Percentiles rank a stretch among this genome's conserved stretches.
phyloP scores from a whole-genome alignment of 2,329 filamentous ascomycete genomes.

The Botryosphaeria dothidea region DNA sequence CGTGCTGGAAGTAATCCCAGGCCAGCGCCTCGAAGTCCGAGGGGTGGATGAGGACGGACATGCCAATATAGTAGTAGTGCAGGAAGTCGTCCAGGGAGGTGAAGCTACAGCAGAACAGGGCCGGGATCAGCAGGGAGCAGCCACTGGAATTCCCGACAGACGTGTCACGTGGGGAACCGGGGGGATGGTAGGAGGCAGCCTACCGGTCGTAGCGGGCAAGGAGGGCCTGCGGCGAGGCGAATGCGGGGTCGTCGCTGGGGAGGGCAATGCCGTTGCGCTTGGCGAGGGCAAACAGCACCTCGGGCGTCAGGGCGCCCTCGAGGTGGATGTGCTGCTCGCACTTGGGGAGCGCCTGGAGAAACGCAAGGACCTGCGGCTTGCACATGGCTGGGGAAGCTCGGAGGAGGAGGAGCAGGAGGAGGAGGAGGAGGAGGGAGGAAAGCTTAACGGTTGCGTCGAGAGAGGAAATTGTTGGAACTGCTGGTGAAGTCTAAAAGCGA shows the following conservation, averaged over 20 bases:
- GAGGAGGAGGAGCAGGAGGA: not conserved
- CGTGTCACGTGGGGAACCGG: slow-evolving; percentile 2
- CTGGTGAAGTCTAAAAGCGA: not conserved
- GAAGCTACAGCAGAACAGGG: slow-evolving; percentile 50
- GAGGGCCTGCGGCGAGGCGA: slow-evolving; percentile 61
- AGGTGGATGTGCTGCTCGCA: slow-evolving; percentile 82
- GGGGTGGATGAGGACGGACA: slow-evolving; percentile 65
- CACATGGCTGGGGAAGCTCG: slow-evolving; percentile 53
- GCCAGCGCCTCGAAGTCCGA: slow-evolving; percentile 74
- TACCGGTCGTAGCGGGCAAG: slow-evolving; percentile 60
- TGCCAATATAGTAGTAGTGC: slow-evolving; percentile 75
- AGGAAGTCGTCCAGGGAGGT: slow-evolving; percentile 75
- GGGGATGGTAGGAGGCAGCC: not conserved
- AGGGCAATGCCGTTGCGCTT: slow-evolving; percentile 65
- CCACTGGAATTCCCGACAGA: not conserved
- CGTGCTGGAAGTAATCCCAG: slow-evolving; percentile 69
- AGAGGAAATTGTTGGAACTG: not conserved
- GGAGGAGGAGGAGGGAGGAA: not conserved
- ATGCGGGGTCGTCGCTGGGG: slow-evolving; percentile 59
- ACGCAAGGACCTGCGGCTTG: slow-evolving; percentile 55
- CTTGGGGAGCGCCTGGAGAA: slow-evolving; percentile 70
- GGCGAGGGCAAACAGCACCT: slow-evolving; percentile 70
- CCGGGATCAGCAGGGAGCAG: slow-evolving; percentile 6
- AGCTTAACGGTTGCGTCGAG: not conserved
- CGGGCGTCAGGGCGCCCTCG: slow-evolving; percentile 71